Base-by-base conservation (phyloP, 345 rosid genomes). In the Populus davidiana region DNA sequence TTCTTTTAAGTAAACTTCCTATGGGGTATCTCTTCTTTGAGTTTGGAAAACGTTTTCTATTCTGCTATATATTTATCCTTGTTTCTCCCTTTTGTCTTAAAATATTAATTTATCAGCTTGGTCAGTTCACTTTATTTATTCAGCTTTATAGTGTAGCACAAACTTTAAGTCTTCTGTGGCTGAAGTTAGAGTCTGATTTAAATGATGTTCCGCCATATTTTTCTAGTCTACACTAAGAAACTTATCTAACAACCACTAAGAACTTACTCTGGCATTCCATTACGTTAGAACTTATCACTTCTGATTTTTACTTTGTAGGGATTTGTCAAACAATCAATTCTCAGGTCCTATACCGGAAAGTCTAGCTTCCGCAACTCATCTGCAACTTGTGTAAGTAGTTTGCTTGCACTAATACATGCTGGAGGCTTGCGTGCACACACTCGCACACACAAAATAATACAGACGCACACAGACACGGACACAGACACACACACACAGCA, bases 311-410 rank as follows among this genome's bases (percentile, higher is more conserved):
- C 63, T 56, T 83, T 75, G 78, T 82, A 93, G 99, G 85, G 99
- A 96, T 83, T 89, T 96, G 78, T 92, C 98, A 54, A 80, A 89
- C 75, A 96, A 96, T 85, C 90, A 88, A 82, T 83, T 93, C 78
- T 74, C 92, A 1, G 99, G 99, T 52, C 82, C 89, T 68, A 92
- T 96, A 88, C 97, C 98, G 27, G 93, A 89, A 79, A 92, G 95
- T 84, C 85, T 96, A 72, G 78, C 89, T 61, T 80, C 87, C 31
- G 87, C 98, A 76, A 86, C 84, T 76, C 69, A 65, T 35, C 85
- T 96, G 85, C 93, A 88, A 86, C 91, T 87, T 74, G 90, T 88
- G 98, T 94, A 88, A 85, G 96, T 81, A 29, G 61, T 73, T 14
- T 73, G 56, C 71, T 49, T 67, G n/a, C n/a, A 18, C 21, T 71